Evolutionary conservation across 129 eudicot genomes (phyloP), one percentile per base, ranked within the genome.

Genomic region (Flaveria robusta): DNA sequence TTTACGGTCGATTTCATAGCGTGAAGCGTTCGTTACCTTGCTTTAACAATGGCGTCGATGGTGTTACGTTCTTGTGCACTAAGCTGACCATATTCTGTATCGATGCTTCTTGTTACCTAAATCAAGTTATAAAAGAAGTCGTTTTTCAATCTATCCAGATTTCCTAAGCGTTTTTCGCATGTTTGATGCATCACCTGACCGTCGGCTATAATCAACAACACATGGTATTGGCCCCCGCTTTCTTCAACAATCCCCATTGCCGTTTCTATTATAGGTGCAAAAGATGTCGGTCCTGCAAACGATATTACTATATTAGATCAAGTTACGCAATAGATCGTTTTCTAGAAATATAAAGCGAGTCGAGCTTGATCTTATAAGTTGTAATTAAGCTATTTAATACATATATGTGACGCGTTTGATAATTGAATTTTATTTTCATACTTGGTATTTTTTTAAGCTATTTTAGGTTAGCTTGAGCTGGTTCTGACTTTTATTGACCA

Each of bases 201-300:
- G 72, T 91, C 93, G 0, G 97, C 97, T 65, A 91, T 86, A 50
- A 88, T 88, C 69, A 90, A 74, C 83, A 90, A 71, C 55, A 90
- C 93, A 76, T 90, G 96, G 83, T 90, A 91, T 51, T 84, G 97
- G 45, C 97, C 97, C 27, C 84, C 81, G 49, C 91, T 91, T 82
- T 76, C 87, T 71, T 91, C 93, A 76, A 91, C 97, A 45, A 91
- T 91, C 22, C 71, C 71, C 76, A 47, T 88, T 10, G 91, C 97
- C 83, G 79, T 86, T 76, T 91, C 93, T 63, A 91, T 88, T 65
- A 88, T 86, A 20, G 96, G 93, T 23, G 88, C 96, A 81, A 90
- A 90, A 45, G 96, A 90, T 16, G 96, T 90, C 0, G 96, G 96
- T 56, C 94, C 97, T 89, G 68, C 10, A 65, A 73, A 59, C 9